Evolutionary conservation across 352 stramenopile species (phyloP), one percentile per base, ranked within the genome.

Genomic region (Globisporangium iwayamae): DNA sequence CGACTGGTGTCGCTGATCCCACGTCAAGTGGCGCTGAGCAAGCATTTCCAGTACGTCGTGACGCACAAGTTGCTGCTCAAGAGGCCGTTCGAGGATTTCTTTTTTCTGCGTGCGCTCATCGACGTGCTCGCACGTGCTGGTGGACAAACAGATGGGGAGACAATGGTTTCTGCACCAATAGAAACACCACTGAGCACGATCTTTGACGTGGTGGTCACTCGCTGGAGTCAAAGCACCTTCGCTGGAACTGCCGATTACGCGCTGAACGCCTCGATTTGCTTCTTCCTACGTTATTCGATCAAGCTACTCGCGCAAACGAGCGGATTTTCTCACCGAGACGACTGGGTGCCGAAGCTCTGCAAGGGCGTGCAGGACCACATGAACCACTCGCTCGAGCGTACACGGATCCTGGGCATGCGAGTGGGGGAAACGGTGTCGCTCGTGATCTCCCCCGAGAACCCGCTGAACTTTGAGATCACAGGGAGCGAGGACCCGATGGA

Each of bases 321-420:
- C 14, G 34, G 47, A 34, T 79, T 85, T n/a, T 55, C 39, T 2
- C 38, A 78, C 4, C 70, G 70, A 25, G 78, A 88, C 50, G 78
- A 88, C 50, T 93, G 84, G 81, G 79, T 79, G 13, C 72, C 78
- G 20, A 85, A 85, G 63, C 47, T 93, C 13, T 90, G 81, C 60
- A 85, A 88, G 60, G 84, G 84, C 13, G 78, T 93, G 2, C 84
- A 93, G 71, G 68, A 78, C 13, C 82, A 91, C 69, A 89, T 93
- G 78, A 72, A 63, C 8, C 78, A 91, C 56, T 89, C 80, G 2
- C 53, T 89, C 7, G 72, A 84, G 63, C 65, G 73, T n/a, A 76
- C 84, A 50, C 79, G 81, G 39, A 45, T 65, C 16, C 65, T 91
- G 28, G 84, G 81, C 1, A 93, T 93, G 81, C 78, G 81, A 10